These are phyloP conservation scores for Atkinsonella texensis DNA, from an alignment of 2,329 filamentous ascomycete species.

Conservation along the genomic window DNA sequence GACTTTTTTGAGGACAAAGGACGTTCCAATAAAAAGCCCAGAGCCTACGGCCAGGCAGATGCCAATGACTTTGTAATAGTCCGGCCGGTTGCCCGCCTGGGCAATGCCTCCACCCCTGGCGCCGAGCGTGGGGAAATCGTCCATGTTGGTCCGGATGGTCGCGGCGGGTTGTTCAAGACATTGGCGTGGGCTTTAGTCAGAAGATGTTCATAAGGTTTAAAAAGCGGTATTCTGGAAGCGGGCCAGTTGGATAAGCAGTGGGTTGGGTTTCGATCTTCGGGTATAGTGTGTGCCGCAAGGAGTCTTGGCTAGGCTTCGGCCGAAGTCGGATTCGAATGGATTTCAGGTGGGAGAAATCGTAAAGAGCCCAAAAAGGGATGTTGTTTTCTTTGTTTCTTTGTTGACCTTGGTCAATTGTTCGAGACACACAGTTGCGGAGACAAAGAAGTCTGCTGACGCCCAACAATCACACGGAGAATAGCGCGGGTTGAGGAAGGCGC, in stretches of 20 bases:
- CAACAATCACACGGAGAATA: background rate
- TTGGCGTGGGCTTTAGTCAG: background rate
- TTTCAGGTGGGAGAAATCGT: background rate
- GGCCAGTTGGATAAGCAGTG: background rate
- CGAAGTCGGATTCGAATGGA: background rate
- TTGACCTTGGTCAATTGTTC: background rate
- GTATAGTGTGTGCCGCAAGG: background rate
- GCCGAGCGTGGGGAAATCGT: background rate
- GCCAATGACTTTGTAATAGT: slow-evolving; percentile 70
- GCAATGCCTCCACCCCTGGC: background rate
- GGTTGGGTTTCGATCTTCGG: background rate
- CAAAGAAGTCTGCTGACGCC: background rate
- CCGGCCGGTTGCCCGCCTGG: background rate
- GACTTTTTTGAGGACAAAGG: slow-evolving; percentile 91
- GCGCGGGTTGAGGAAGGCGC: background rate
- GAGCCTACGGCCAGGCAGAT: slow-evolving; percentile 77
- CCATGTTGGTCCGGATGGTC: background rate
- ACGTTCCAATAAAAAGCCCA: slow-evolving; percentile 84
- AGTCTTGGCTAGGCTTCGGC: background rate
- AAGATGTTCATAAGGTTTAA: background rate
- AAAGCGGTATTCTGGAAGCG: background rate
- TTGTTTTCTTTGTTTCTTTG: background rate
- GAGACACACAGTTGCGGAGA: background rate
- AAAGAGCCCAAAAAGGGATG: no score
- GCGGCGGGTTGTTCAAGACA: background rate